Percentiles rank a stretch among this genome's conserved stretches.
Conservation (phyloP, 106 monocot species). For the Ottelia alismoides region DNA sequence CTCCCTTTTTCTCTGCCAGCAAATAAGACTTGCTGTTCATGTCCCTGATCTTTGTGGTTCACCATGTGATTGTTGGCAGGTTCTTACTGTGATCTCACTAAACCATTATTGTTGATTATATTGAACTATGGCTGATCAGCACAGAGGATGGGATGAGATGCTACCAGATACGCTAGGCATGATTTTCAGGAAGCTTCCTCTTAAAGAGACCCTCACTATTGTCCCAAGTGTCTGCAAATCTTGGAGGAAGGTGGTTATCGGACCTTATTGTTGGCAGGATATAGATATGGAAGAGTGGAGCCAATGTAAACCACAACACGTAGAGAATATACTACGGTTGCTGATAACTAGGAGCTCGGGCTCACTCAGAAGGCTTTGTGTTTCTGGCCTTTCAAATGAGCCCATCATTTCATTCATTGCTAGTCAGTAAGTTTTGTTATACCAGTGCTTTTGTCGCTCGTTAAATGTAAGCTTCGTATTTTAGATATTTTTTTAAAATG, state of each 20-base stretch:
- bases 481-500: no score
- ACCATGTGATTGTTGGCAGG: no score
- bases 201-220: conserved; percentile 67
- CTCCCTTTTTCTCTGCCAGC: no score
- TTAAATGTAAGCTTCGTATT: no score
- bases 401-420: conserved; percentile 46
- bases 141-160: conserved; percentile 65
- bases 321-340: conserved; percentile 49
- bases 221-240: conserved; percentile 76
- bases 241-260: conserved; percentile 45
- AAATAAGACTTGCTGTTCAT: no score
- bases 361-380: conserved; percentile 33
- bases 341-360: conserved; percentile 43
- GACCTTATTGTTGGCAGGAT: conserved; percentile 91
- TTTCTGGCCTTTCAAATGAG: conserved; percentile 50
- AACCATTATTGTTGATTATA: no score
- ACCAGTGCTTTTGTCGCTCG: no score
- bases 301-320: conserved; percentile 36
- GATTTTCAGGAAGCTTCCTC: conserved; percentile 71
- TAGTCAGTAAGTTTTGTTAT: conserved; percentile 69
- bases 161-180: conserved; percentile 81
- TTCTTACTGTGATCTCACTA: no score
- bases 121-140: no score
- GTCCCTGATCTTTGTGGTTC: no score
- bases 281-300: conserved; percentile 78